phyloP scores from a whole-genome alignment of 768 basidiomycete species.

The Pilatotrama ljubarskyi region DNA sequence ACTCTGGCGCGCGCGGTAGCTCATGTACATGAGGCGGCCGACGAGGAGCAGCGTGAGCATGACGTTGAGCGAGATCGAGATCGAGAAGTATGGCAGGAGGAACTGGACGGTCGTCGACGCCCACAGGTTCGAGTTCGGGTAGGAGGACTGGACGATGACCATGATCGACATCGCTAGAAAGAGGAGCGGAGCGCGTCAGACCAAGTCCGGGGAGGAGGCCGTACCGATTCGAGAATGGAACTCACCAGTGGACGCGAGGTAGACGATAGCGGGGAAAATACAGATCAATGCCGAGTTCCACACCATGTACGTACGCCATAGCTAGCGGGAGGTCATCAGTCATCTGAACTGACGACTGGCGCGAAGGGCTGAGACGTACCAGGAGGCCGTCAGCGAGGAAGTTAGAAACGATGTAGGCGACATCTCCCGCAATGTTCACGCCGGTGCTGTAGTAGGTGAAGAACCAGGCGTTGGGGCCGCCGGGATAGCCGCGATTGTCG shows the following conservation, averaged over 20 bases:
- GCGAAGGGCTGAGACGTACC: constrained; percentile 6
- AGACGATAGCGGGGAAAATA: constrained; percentile 16
- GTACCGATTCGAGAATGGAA: background rate
- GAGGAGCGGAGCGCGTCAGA: background rate
- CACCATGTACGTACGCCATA: constrained; percentile 28
- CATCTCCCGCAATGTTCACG: background rate
- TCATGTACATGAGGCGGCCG: constrained; percentile 23
- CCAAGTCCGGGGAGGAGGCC: background rate
- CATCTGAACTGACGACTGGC: background rate
- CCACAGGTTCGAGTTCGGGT: constrained; percentile 18
- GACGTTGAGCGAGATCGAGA: constrained; percentile 26
- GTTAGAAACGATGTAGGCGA: background rate
- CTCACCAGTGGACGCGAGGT: constrained; percentile 21
- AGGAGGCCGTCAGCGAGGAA: constrained; percentile 22
- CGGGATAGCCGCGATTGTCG: constrained; percentile 25
- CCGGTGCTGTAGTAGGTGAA: background rate
- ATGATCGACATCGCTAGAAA: constrained; percentile 19
- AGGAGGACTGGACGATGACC: constrained; percentile 20
- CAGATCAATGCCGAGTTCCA: constrained; percentile 20
- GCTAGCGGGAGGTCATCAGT: constrained; percentile 3
- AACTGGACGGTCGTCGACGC: constrained; percentile 19
- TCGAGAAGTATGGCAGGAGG: constrained; percentile 26
- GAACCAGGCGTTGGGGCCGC: constrained; percentile 23
- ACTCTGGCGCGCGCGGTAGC: constrained; percentile 26
- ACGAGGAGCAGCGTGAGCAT: constrained; percentile 27